These are phyloP conservation scores for Phyllosticta citrichinensis DNA, from an alignment of 2,329 filamentous ascomycete species.

Conservation along the genomic window DNA sequence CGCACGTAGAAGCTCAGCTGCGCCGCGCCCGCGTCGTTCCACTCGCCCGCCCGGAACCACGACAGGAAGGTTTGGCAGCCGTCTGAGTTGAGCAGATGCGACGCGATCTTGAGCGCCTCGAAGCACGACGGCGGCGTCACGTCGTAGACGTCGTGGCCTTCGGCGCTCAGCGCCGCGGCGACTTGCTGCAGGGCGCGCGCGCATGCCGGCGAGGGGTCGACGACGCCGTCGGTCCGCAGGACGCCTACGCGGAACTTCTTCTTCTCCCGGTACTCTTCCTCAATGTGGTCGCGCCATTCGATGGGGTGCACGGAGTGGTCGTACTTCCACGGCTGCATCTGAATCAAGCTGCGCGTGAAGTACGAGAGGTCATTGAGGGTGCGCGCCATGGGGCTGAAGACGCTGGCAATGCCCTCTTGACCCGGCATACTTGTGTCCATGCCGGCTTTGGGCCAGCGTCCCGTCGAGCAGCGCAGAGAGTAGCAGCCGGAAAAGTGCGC, in stretches of 20 bases:
- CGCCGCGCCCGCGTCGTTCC: conserved; percentile 65
- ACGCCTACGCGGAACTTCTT: conserved; percentile 63
- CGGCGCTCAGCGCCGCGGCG: conserved; percentile 55
- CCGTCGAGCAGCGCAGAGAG: conserved; percentile 74
- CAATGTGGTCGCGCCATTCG: conserved; percentile 59
- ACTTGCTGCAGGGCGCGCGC: conserved; percentile 62
- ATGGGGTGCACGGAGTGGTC: conserved; percentile 79
- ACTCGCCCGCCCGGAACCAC: conserved; percentile 67
- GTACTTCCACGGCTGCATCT: conserved; percentile 81
- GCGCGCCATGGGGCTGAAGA: conserved; percentile 87
- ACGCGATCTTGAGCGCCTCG: conserved; percentile 64
- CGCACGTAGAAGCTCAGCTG: conserved; percentile 67
- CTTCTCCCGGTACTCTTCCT: conserved; percentile 50
- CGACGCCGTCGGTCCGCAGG: conserved; percentile 67
- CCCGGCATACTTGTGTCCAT: conserved; percentile 83
- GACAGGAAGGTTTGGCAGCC: conserved; percentile 71
- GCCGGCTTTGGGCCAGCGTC: conserved; percentile 79
- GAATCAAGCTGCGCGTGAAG: conserved; percentile 68
- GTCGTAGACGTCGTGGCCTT: conserved; percentile 65
- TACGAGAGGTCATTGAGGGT: conserved; percentile 75
- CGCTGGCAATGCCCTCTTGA: conserved; percentile 79
- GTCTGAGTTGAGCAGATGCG: conserved; percentile 74
- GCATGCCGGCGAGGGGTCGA: conserved; percentile 80
- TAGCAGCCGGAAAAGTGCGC: conserved; percentile 89
- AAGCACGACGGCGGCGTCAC: conserved; percentile 53